Base-by-base conservation (phyloP, 2,329 filamentous ascomycete species). In the Diaporthe sp. region DNA sequence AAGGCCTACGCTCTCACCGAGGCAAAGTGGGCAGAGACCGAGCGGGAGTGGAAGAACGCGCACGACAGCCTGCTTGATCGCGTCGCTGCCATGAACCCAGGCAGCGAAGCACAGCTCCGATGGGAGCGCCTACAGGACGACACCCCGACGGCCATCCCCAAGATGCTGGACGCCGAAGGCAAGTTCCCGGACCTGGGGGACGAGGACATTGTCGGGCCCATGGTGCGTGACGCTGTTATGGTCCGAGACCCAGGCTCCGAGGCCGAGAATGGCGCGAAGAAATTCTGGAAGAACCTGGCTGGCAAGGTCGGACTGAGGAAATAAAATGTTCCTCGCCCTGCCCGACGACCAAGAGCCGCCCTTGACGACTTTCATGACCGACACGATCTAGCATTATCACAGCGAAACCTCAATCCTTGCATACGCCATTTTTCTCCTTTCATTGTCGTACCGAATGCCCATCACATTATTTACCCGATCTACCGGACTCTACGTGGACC, bases 181-280 rank as follows among this genome's bases (percentile, higher is more conserved):
- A 98, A 98, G 83, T 98, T 98, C 80, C 95, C 95, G 33, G 92
- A 93, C 78, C 90, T 96, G 42, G 95, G 95, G 70, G 95, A 98
- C 80, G 93, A 96, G 79, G 96, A 97, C 82, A 97, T 98, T 81
- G 95, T 98, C 58, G 96, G 96, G 1, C 96, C 96, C 9, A 98
- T 98, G 96, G 91, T 92, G 78, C 89, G 89, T 17, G 88, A 90
- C 77, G 85, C 86, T 52, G 84, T 86, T 76, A 91, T 91, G 89
- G 82, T 83, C 40, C 84, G 87, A 61, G 82, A 84, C 19, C 82
- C 81, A 61, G 85, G 83, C 19, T 76, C 78, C 2, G 78, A 80
- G 73, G 86, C 88, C 58, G 84, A 84, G 77, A 86, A 84, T 76
- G 80, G 83, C 25, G 81, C 83, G 52, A 85, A 85, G 28, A 78